Percentiles rank a stretch among this genome's conserved stretches.
Evolutionary conservation across 306 rosid genomes (phyloP).

Genomic region (Vigna mungo): DNA sequence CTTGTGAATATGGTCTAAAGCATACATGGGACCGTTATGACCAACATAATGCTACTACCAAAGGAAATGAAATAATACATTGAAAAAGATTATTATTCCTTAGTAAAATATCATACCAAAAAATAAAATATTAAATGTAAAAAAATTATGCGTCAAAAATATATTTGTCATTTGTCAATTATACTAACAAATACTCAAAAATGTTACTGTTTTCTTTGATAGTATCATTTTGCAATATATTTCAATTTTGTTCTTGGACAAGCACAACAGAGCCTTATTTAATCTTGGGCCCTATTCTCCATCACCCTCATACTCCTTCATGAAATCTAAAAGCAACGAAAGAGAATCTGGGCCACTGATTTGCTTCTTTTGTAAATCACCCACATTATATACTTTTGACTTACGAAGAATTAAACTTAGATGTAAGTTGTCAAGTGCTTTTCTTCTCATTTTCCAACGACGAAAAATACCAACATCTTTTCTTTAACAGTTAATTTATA

Average conservation of each 20-base stretch:
- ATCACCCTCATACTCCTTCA: background rate
- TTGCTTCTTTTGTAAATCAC: conserved; percentile 15
- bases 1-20: conserved; percentile 45
- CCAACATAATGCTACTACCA: conserved; percentile 22
- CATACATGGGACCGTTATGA: conserved; percentile 41
- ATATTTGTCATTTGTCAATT: conserved; percentile 16
- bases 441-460: too few species aligned
- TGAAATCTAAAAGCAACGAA: conserved; percentile 34
- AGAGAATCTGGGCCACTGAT: background rate
- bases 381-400: background rate
- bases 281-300: too few species aligned
- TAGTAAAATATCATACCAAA: too few species aligned
- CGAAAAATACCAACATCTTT: too few species aligned
- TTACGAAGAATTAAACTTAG: background rate
- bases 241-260: conserved; percentile 1
- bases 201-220: conserved; percentile 18
- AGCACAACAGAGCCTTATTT: background rate
- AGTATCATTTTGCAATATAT: background rate
- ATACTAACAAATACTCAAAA: conserved; percentile 33
- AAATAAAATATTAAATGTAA: too few species aligned
- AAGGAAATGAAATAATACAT: conserved; percentile 25
- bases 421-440: background rate
- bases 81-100: too few species aligned
- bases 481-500: background rate
- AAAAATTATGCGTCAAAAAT: too few species aligned